A percentile compares a stretch with the other conserved stretches of the same genome.
phyloP scores from a whole-genome alignment of 2,329 filamentous ascomycete species.

The Endothia cerciana region DNA sequence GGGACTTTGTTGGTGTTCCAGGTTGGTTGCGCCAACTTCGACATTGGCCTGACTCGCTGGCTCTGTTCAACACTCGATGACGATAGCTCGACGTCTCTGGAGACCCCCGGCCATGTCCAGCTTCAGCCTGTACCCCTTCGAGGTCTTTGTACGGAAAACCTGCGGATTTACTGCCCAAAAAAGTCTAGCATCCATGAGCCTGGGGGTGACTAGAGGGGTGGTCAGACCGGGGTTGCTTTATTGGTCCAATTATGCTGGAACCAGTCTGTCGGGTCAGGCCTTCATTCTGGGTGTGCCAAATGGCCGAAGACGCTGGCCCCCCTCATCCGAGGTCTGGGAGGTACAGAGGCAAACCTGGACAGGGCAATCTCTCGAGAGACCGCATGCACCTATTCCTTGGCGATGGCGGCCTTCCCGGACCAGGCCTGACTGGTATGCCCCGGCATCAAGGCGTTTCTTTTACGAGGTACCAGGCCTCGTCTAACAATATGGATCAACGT shows the following conservation, averaged over 20 bases:
- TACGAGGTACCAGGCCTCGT: not conserved
- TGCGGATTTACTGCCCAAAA: not conserved
- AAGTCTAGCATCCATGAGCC: not conserved
- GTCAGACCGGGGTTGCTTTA: not conserved
- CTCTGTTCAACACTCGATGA: not conserved
- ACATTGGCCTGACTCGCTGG: not conserved
- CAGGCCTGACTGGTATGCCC: not conserved
- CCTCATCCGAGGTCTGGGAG: not conserved
- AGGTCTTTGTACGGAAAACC: not conserved
- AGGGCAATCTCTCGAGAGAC: not conserved
- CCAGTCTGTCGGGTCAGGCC: constrained; percentile 16
- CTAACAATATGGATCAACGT: not conserved
- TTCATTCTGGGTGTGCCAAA: not conserved
- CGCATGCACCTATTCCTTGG: not conserved
- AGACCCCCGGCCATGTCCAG: not conserved
- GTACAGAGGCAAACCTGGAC: not conserved
- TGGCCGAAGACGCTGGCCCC: not conserved
- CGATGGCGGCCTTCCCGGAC: not conserved
- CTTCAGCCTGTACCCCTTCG: not conserved
- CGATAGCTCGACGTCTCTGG: not conserved
- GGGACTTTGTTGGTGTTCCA: not conserved
- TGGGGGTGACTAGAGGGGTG: not conserved
- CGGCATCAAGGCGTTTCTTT: not conserved
- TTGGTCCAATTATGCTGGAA: constrained; percentile 13
- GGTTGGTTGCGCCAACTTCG: not conserved